A percentile compares a stretch with the other conserved stretches of the same genome.
phyloP scores from a whole-genome alignment of 2,329 filamentous ascomycete genomes.

The Epichloe sylvatica region DNA sequence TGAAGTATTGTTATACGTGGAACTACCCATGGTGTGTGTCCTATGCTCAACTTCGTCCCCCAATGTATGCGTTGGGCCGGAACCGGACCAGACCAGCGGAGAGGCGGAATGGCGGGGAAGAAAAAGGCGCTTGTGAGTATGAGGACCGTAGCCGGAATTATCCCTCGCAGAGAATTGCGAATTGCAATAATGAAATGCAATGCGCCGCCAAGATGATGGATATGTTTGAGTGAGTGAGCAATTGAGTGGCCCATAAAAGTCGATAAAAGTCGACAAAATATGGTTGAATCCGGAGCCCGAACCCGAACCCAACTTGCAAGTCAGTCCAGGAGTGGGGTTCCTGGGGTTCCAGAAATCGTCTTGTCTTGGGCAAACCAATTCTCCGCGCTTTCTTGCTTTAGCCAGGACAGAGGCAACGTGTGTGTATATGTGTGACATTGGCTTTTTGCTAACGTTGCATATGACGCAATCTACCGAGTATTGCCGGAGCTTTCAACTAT shows the following conservation, averaged over 20 bases:
- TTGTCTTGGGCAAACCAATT: too few species aligned
- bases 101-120: neutral
- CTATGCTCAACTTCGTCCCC: neutral
- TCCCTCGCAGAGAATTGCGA: neutral
- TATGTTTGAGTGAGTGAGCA: conserved; percentile 3
- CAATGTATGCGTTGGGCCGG: neutral
- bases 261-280: neutral
- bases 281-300: neutral
- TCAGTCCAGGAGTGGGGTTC: neutral
- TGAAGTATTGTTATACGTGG: conserved; percentile 21
- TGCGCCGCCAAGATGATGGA: neutral
- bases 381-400: too few species aligned
- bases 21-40: conserved; percentile 18
- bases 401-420: too few species aligned
- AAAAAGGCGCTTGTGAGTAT: neutral
- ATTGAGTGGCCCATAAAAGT: neutral
- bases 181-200: neutral
- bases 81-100: conserved; percentile 2
- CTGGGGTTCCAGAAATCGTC: neutral
- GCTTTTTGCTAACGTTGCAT: too few species aligned
- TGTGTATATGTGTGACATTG: too few species aligned
- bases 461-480: too few species aligned
- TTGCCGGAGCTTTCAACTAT: too few species aligned
- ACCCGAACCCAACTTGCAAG: neutral
- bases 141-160: neutral